Evolutionary conservation across 2,329 filamentous ascomycete genomes (phyloP).

Genomic region (Dactylella cylindrospora): DNA sequence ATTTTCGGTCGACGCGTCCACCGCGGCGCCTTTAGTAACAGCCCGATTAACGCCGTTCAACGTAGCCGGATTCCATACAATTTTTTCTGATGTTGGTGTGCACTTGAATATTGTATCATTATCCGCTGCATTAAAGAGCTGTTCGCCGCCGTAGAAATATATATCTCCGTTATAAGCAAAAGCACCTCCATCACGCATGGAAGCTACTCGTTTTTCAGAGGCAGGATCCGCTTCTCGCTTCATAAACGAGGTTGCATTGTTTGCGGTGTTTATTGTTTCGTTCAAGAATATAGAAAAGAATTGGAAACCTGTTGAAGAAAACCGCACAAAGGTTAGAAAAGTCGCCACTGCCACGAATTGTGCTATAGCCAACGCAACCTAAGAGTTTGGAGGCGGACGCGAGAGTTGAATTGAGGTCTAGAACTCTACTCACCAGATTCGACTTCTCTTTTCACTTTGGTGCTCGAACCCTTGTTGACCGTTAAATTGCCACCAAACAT

Average conservation of each 20-base stretch:
- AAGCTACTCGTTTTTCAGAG: conserved; percentile 23
- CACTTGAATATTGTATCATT: conserved; percentile 31
- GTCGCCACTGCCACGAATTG: too few relatives aligned
- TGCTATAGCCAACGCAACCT: too few relatives aligned
- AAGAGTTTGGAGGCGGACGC: too few relatives aligned
- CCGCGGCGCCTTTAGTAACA: conserved; percentile 33
- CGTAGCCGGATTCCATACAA: conserved; percentile 21
- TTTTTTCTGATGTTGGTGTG: conserved; percentile 25
- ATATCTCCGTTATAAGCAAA: conserved; percentile 32
- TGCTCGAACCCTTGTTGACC: conserved; percentile 27
- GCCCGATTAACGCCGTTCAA: conserved; percentile 30
- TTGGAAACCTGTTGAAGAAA: conserved; percentile 35
- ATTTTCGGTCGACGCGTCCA: conserved; percentile 23
- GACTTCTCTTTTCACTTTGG: conserved; percentile 33
- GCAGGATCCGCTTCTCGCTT: conserved; percentile 34
- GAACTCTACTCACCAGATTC: conserved; percentile 33
- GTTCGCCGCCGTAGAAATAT: conserved; percentile 40
- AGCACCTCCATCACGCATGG: conserved; percentile 38
- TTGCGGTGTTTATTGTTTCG: conserved; percentile 22
- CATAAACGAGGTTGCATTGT: conserved; percentile 18
- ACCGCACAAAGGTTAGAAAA: not conserved
- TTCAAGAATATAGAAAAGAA: conserved; percentile 42
- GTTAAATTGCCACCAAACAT: conserved; percentile 43
- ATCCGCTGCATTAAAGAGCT: conserved; percentile 35
- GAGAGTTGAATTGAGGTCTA: too few relatives aligned